These are phyloP conservation scores for Chenopodium formosanum DNA, from an alignment of 148 eudicot genomes.

Conservation along the genomic window DNA sequence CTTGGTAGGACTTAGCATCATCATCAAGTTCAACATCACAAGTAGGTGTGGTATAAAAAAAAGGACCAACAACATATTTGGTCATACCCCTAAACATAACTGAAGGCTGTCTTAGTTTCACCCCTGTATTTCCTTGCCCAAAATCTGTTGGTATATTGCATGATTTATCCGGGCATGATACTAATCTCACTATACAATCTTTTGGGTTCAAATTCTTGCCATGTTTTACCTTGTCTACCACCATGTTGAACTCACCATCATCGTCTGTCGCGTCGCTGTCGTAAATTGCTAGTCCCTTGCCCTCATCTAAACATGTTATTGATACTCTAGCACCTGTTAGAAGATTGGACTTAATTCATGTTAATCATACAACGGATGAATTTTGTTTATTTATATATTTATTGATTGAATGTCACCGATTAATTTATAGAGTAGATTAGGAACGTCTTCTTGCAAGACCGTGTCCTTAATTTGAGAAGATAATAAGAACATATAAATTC, in stretches of 20 bases:
- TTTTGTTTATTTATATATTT: no score
- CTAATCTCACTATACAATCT: slow-evolving; percentile 60
- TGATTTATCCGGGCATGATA: slow-evolving; percentile 56
- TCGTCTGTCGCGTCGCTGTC: slow-evolving; percentile 68
- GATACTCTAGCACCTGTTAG: slow-evolving; percentile 60
- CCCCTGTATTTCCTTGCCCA: slow-evolving; percentile 55
- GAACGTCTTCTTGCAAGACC: no score
- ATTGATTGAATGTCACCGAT: no score
- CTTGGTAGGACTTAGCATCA: slow-evolving; percentile 4
- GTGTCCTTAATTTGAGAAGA: no score
- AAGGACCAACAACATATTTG: slow-evolving; percentile 54
- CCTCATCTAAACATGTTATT: slow-evolving; percentile 61
- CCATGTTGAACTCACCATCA: slow-evolving; percentile 50
- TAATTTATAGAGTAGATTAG: no score
- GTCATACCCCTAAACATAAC: slow-evolving; percentile 46
- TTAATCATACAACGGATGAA: no score
- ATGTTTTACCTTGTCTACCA: slow-evolving; percentile 32
- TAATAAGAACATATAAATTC: no score
- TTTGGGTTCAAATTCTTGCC: slow-evolving; percentile 48
- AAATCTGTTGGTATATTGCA: slow-evolving; percentile 66
- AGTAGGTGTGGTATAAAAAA: slow-evolving; percentile 72
- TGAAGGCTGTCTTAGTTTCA: slow-evolving; percentile 51
- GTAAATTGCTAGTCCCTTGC: slow-evolving; percentile 46
- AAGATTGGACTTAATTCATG: background rate
- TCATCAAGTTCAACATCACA: slow-evolving; percentile 55